Conservation (phyloP, 164 flowering plant genomes). For the Chimonanthus salicifolius region DNA sequence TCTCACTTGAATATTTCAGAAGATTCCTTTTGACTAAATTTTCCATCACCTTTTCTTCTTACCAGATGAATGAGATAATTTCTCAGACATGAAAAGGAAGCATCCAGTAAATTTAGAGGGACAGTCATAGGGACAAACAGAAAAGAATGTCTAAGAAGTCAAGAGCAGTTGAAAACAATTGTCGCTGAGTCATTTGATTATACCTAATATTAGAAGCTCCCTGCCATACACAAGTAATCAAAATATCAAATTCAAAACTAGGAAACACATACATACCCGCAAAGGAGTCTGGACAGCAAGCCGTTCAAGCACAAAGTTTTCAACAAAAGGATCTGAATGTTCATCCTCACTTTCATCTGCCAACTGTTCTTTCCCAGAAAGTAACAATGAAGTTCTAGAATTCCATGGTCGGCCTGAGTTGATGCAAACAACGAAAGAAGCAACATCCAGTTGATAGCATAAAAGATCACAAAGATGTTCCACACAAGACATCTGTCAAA, state of each 20-base stretch:
- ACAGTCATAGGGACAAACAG: too few relatives aligned
- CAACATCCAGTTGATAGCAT: constrained; percentile 92
- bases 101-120: too few relatives aligned
- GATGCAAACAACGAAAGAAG: constrained; percentile 83
- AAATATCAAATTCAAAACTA: not conserved
- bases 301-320: constrained; percentile 88
- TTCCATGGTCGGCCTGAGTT: constrained; percentile 89
- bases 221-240: not conserved
- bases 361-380: constrained; percentile 54
- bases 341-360: constrained; percentile 28
- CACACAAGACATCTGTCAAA: constrained; percentile 73
- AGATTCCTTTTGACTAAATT: too few relatives aligned
- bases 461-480: constrained; percentile 85
- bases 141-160: not conserved
- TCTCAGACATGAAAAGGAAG: too few relatives aligned
- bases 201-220: not conserved
- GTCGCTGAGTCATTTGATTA: not conserved
- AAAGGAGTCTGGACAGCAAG: constrained; percentile 83
- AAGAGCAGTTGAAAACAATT: not conserved
- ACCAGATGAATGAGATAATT: too few relatives aligned
- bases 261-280: constrained; percentile 46
- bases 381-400: constrained; percentile 57
- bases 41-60: too few relatives aligned
- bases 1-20: too few relatives aligned
- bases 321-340: constrained; percentile 76